Conservation (phyloP, 495 filamentous ascomycete genomes). For the Penicillium maclennaniae region DNA sequence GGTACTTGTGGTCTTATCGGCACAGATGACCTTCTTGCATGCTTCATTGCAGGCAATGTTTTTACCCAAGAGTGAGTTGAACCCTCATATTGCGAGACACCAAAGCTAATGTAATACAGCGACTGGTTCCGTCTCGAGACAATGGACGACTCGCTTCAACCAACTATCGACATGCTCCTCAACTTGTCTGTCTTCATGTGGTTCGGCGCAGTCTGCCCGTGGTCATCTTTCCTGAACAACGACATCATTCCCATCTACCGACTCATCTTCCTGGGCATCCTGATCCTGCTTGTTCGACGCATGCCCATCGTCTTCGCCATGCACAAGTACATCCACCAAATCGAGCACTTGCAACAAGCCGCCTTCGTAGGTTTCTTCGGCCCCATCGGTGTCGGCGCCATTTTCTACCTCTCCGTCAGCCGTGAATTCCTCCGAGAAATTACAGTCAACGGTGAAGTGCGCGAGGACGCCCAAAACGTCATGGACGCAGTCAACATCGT, state of each 20-base stretch:
- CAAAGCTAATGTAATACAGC: slow-evolving; percentile 26
- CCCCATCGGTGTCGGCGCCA: slow-evolving; percentile 87
- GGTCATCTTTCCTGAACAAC: slow-evolving; percentile 66
- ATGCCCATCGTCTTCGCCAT: slow-evolving; percentile 71
- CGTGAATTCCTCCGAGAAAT: slow-evolving; percentile 60
- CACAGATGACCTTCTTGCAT: slow-evolving; percentile 87
- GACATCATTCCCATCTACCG: slow-evolving; percentile 71
- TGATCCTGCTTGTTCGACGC: slow-evolving; percentile 75
- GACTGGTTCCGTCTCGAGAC: slow-evolving; percentile 93
- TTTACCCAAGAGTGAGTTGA: slow-evolving; percentile 73
- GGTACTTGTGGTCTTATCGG: slow-evolving; percentile 88
- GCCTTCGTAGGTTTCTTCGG: slow-evolving; percentile 91
- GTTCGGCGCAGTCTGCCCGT: slow-evolving; percentile 86
- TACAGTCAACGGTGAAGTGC: slow-evolving; percentile 53
- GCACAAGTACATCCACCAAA: slow-evolving; percentile 75
- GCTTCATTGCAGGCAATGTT: slow-evolving; percentile 88
- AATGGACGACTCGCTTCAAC: slow-evolving; percentile 82
- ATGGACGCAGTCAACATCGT: slow-evolving; percentile 64
- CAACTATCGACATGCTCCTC: slow-evolving; percentile 83
- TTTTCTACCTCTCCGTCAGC: slow-evolving; percentile 84
- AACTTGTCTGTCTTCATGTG: slow-evolving; percentile 88
- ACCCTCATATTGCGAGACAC: neutral
- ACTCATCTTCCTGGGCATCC: slow-evolving; percentile 71
- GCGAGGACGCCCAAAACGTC: slow-evolving; percentile 62
- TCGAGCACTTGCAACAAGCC: slow-evolving; percentile 68